Evolutionary conservation across 2,329 filamentous ascomycete species (phyloP).

Genomic region (Diaporthe amygdali): DNA sequence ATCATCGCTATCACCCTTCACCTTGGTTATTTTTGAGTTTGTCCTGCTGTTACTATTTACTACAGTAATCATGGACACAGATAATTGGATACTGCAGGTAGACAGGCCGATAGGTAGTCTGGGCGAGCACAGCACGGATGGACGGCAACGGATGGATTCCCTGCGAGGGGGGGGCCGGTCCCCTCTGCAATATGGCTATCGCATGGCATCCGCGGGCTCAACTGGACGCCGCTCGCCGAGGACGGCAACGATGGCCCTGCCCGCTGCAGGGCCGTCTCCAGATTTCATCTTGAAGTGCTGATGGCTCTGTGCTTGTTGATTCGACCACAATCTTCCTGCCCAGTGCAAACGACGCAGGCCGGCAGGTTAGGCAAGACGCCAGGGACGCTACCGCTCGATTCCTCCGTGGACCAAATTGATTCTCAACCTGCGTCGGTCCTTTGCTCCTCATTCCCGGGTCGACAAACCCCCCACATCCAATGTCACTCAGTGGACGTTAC

Average conservation of each 20-base stretch:
- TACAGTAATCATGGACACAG: not conserved
- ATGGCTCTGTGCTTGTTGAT: not conserved
- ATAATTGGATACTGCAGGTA: not conserved
- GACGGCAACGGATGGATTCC: not conserved
- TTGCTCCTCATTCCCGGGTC: conserved; percentile 11
- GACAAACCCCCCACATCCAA: not conserved
- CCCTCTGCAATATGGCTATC: not conserved
- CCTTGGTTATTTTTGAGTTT: not conserved
- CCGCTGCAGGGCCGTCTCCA: not conserved
- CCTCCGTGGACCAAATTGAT: not conserved
- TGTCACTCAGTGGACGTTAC: not conserved
- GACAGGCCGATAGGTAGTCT: not conserved
- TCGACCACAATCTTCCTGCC: not conserved
- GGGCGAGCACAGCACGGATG: not conserved
- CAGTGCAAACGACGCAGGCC: not conserved
- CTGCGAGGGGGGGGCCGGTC: not conserved
- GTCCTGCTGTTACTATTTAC: not conserved
- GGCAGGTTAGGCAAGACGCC: not conserved
- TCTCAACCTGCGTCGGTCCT: conserved; percentile 7
- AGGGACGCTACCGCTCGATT: conserved; percentile 7
- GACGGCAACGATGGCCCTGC: not conserved
- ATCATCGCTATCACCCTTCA: not conserved
- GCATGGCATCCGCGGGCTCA: not conserved
- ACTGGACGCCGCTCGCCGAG: not conserved
- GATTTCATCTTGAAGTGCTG: not conserved